Evolutionary conservation across 805 yeast genomes (phyloP).

Genomic region (Saturnispora zaruensis): DNA sequence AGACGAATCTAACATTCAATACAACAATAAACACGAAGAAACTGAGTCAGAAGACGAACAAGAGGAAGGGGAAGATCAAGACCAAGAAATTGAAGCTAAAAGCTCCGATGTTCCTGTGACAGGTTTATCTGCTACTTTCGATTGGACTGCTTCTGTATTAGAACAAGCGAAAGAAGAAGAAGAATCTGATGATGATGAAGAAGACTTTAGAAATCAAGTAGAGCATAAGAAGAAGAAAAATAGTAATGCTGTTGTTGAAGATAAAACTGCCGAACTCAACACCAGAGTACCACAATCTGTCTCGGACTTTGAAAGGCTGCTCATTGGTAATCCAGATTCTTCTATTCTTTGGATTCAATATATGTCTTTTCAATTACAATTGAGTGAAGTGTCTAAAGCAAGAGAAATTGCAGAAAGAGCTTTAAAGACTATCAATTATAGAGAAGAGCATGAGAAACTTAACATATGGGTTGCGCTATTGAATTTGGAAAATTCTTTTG

Average conservation of each 20-base stretch:
- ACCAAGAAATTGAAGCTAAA: constrained; percentile 25
- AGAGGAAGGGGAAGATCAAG: constrained; percentile 17
- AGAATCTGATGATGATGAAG: constrained; percentile 42
- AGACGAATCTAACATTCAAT: constrained; percentile 14
- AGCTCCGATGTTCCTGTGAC: constrained; percentile 24
- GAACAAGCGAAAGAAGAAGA: constrained; percentile 64
- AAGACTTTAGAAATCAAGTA: constrained; percentile 30
- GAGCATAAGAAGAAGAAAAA: constrained; percentile 38
- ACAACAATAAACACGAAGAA: constrained; percentile 21
- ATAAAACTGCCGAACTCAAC: constrained; percentile 75
- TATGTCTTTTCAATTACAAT: constrained; percentile 94
- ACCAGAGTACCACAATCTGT: constrained; percentile 87
- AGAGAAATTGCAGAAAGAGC: constrained; percentile 92
- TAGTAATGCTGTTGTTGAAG: constrained; percentile 44
- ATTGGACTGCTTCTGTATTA: constrained; percentile 88
- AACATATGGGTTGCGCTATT: constrained; percentile 94
- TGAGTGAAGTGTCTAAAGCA: constrained; percentile 90
- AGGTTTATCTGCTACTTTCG: constrained; percentile 83
- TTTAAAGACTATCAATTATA: constrained; percentile 74
- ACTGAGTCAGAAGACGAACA: constrained; percentile 16
- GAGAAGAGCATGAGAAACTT: constrained; percentile 88
- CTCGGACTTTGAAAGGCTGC: constrained; percentile 82
- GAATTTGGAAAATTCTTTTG: constrained; percentile 91
- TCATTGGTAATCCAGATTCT: constrained; percentile 88
- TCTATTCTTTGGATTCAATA: constrained; percentile 95